Percentiles rank a stretch among this genome's conserved stretches.
phyloP scores from a whole-genome alignment of 1,284 basidiomycete genomes.

The Ceraceosorus bombacis region DNA sequence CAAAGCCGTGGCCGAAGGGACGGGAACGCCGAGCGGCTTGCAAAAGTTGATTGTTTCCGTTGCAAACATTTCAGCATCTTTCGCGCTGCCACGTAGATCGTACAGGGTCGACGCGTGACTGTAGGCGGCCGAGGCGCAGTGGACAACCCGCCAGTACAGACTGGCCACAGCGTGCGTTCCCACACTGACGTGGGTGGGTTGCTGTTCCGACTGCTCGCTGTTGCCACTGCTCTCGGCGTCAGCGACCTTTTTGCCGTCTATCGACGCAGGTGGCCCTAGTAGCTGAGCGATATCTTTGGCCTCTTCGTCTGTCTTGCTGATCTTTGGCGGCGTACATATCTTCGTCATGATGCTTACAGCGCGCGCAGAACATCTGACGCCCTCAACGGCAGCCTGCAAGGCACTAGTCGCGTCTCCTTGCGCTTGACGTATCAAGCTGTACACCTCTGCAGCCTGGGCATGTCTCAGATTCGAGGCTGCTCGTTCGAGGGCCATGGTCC shows the following conservation, averaged over 20 bases:
- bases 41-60: constrained; percentile 35
- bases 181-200: too few species aligned
- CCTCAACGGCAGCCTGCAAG: constrained; percentile 18
- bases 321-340: constrained; percentile 11
- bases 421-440: constrained; percentile 17
- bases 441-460: constrained; percentile 17
- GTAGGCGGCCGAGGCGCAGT: too few species aligned
- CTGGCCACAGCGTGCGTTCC: too few species aligned
- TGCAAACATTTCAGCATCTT: constrained; percentile 37
- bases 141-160: too few species aligned
- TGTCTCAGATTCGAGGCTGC: constrained; percentile 19
- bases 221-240: too few species aligned
- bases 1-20: constrained; percentile 22
- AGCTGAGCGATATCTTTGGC: too few species aligned
- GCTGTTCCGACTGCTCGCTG: too few species aligned
- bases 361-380: constrained; percentile 19
- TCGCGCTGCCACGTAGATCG: constrained; percentile 31
- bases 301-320: too few species aligned
- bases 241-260: too few species aligned
- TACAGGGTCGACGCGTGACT: constrained; percentile 7
- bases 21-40: constrained; percentile 17
- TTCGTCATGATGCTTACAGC: constrained; percentile 14
- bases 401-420: constrained; percentile 18
- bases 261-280: too few species aligned
- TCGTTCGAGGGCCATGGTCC: constrained; percentile 17